phyloP scores from a whole-genome alignment of 2,329 filamentous ascomycete genomes.

The Triangularia setosa region DNA sequence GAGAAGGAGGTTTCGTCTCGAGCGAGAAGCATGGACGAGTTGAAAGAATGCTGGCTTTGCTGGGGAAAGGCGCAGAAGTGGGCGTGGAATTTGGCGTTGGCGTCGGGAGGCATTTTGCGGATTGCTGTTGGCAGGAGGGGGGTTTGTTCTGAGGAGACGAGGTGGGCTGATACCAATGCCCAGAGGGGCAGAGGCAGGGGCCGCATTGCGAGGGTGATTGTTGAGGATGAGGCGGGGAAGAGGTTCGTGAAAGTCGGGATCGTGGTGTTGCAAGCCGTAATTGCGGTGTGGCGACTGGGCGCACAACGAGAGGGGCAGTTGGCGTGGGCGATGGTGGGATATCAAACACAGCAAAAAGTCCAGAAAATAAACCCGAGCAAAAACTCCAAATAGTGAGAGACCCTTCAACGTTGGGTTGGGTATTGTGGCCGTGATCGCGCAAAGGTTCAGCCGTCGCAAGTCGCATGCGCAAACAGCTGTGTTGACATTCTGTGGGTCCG shows the following conservation, averaged over 20 bases:
- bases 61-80: conserved; percentile 56
- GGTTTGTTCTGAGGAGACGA: conserved; percentile 19
- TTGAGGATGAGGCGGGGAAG: background rate
- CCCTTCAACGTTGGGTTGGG: background rate
- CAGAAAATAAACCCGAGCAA: background rate
- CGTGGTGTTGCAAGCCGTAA: background rate
- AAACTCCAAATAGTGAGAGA: background rate
- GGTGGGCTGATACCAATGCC: conserved; percentile 40
- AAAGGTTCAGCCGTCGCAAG: background rate
- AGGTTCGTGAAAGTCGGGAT: background rate
- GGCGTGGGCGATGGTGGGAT: background rate
- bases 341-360: background rate
- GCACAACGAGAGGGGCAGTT: background rate
- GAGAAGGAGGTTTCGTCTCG: background rate
- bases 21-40: background rate
- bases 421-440: background rate
- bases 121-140: conserved; percentile 54
- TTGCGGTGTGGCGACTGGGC: background rate
- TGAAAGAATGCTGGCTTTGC: conserved; percentile 10
- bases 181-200: conserved; percentile 40
- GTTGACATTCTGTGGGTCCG: background rate
- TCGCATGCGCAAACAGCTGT: background rate
- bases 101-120: conserved; percentile 67
- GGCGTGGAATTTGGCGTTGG: conserved; percentile 63
- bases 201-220: conserved; percentile 35